Base-by-base conservation (phyloP, 164 flowering plant species). In the Euptelea pleiosperma region DNA sequence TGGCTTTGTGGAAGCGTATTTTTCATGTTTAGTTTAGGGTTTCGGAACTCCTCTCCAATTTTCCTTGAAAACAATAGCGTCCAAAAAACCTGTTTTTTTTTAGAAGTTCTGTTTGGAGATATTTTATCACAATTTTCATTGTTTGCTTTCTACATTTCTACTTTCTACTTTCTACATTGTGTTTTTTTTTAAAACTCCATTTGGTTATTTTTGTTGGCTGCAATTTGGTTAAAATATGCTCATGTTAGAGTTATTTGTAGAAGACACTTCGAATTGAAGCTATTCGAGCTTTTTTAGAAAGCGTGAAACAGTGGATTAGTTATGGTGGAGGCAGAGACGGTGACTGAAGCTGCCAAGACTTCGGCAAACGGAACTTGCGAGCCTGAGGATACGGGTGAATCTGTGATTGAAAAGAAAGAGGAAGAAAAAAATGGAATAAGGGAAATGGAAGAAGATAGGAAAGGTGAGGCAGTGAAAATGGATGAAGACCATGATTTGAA, bases 271-370 rank as follows among this genome's bases (percentile, higher is more conserved):
- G 36, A 36, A 30, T 24, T 41, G 51, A 25, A 52, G 48, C 14
- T 50, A 16, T 18, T 12, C 30, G 16, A 35, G 41, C 52, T 58
- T 34, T 14, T 42, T 52, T 18, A 26, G 2, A 21, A 15, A 2
- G 7, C 31, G 6, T 12, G n/a, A 12, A 16, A 41, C 10, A 5
- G 18, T 7, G 6, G 52, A 25, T 11, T 51, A 3, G 25, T 35
- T 24, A 70, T 70, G 74, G 69, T 30, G 8, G 70, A 61, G 33
- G 50, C 24, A 10, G 74, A 65, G 55, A 34, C 53, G 43, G 57
- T 12, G 10, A 7, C 47, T 8, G 61, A 70, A 44, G 47, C 50
- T 47, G 57, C 43, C 1, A 29, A 29, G 46, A 43, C 44, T 0
- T 22, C 60, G 4, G 52, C 22, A 9, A 61, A 52, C 40, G 70